A percentile compares a stretch with the other conserved stretches of the same genome.
These are phyloP conservation scores for Fusarium citri DNA, from an alignment of 2,329 filamentous ascomycete genomes.

Conservation along the genomic window DNA sequence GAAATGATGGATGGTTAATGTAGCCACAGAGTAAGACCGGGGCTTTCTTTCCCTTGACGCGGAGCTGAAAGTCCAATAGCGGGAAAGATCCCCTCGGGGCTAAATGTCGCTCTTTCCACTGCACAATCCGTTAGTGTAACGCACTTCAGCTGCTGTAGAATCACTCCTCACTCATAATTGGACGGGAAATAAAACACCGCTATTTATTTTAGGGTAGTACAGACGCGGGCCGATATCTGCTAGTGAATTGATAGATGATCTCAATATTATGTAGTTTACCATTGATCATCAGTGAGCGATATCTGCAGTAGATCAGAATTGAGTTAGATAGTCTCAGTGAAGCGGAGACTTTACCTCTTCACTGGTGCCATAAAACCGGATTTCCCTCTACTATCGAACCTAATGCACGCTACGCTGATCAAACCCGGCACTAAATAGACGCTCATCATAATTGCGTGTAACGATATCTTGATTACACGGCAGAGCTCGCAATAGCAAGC, in stretches of 20 bases:
- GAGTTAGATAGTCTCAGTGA: not conserved
- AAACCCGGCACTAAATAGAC: not conserved
- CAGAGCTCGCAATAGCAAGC: not conserved
- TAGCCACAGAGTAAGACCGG: not conserved
- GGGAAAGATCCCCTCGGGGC: slow-evolving; percentile 16
- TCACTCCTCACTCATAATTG: not conserved
- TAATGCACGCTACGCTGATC: not conserved
- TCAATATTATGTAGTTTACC: not conserved
- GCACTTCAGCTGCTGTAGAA: not conserved
- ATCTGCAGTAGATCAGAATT: too few species aligned
- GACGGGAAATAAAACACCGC: not conserved
- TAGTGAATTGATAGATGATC: not conserved
- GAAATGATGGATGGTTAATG: not conserved
- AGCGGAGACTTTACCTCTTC: not conserved
- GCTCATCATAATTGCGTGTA: not conserved
- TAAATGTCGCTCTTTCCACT: slow-evolving; percentile 1
- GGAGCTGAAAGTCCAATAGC: not conserved
- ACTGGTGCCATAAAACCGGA: not conserved
- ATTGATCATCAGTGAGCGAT: too few species aligned
- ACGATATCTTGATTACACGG: slow-evolving; percentile 6
- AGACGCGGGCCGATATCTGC: not conserved
- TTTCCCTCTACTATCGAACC: not conserved
- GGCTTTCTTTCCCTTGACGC: not conserved
- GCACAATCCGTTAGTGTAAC: not conserved
- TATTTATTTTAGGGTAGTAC: not conserved